Evolutionary conservation across 2,329 filamentous ascomycete genomes (phyloP).

Genomic region (Ceratocystis papillata): DNA sequence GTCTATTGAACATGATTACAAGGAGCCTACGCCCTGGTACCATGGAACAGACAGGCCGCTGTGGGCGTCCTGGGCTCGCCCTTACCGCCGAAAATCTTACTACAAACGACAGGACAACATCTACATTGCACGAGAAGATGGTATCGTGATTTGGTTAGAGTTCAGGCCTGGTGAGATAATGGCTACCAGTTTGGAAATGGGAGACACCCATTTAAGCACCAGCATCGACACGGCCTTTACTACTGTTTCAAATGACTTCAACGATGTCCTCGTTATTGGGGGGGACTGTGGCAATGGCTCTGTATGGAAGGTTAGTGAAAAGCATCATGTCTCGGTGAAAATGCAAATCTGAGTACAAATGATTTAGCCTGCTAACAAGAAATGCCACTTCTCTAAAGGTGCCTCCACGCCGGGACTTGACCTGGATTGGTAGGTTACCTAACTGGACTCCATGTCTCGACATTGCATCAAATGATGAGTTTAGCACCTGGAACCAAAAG

Average conservation of each 20-base stretch:
- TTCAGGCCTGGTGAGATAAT: conserved; percentile 46
- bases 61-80: conserved; percentile 79
- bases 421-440: conserved; percentile 41
- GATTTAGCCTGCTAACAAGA: not conserved
- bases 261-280: conserved; percentile 69
- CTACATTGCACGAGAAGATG: conserved; percentile 82
- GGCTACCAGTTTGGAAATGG: conserved; percentile 24
- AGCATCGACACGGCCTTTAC: conserved; percentile 76
- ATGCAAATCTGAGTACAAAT: not conserved
- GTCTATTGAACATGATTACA: conserved; percentile 35
- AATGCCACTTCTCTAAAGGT: conserved; percentile 33
- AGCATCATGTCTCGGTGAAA: not conserved
- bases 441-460: conserved; percentile 55
- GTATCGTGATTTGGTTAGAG: conserved; percentile 62
- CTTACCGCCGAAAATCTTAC: conserved; percentile 54
- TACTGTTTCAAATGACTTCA: conserved; percentile 54
- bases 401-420: conserved; percentile 43
- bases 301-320: conserved; percentile 53
- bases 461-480: conserved; percentile 39
- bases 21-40: conserved; percentile 37
- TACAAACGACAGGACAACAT: conserved; percentile 61
- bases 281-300: conserved; percentile 70
- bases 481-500: conserved; percentile 30
- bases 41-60: conserved; percentile 44
- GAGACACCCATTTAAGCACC: conserved; percentile 35